These are phyloP conservation scores for Glonium stellatum DNA, from an alignment of 495 filamentous ascomycete species.

Conservation along the genomic window DNA sequence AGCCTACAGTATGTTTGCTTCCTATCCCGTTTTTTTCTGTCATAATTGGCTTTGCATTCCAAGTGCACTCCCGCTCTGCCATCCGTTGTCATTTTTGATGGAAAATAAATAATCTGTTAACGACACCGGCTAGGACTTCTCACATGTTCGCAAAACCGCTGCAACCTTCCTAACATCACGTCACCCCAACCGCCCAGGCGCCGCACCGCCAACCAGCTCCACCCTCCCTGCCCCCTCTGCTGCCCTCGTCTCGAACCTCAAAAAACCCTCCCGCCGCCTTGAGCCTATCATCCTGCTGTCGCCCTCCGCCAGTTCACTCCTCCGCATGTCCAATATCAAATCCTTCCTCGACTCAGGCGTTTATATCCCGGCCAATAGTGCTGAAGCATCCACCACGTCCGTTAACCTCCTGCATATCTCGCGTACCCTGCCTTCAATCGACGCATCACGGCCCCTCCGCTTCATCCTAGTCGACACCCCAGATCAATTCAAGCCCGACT, in stretches of 20 bases:
- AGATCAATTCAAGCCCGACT: conserved; percentile 93
- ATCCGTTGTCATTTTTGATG: not conserved
- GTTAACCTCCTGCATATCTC: conserved; percentile 77
- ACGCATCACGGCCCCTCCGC: conserved; percentile 64
- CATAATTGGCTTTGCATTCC: not conserved
- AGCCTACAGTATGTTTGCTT: conserved; percentile 63
- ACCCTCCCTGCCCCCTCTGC: conserved; percentile 17
- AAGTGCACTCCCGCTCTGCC: not conserved
- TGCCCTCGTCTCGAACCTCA: conserved; percentile 37
- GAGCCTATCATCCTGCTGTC: conserved; percentile 98
- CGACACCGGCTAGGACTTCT: conserved; percentile 67
- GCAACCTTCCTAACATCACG: conserved; percentile 73
- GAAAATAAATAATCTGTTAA: conserved; percentile 15
- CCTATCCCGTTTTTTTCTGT: not conserved
- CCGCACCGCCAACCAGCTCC: conserved; percentile 32
- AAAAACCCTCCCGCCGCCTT: conserved; percentile 54
- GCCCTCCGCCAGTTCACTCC: conserved; percentile 91
- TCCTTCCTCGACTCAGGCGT: conserved; percentile 82
- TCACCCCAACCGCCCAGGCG: conserved; percentile 59
- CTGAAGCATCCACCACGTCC: conserved; percentile 50
- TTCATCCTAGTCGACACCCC: conserved; percentile 92
- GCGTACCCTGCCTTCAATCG: conserved; percentile 69
- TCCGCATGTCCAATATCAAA: conserved; percentile 96
- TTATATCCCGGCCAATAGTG: conserved; percentile 70
- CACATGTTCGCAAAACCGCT: conserved; percentile 81